Evolutionary conservation across 2,329 filamentous ascomycete genomes (phyloP), one percentile per base, ranked within the genome.

Genomic region (Ophiostoma populinum): DNA sequence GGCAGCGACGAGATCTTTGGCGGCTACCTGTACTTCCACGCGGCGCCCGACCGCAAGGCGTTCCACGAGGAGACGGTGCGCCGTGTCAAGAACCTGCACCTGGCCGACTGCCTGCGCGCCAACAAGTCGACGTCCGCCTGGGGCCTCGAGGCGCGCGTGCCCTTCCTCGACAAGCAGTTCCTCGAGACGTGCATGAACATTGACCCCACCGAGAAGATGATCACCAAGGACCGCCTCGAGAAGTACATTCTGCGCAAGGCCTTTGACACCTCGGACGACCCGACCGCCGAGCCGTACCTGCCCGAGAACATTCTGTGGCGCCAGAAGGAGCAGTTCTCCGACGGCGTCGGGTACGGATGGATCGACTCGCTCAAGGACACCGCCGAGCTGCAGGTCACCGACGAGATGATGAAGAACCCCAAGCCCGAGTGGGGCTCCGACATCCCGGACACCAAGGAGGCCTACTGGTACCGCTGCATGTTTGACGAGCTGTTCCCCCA

Each of bases 101-200:
- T 93, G 45, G 74, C 86, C n/a, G 90, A 98, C 58, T 95, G 90
- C 59, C 67, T 98, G 50, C 78, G 90, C 49, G 90, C 90, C 56
- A 98, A 98, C 79, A 98, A 98, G 68, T 95, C 87, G 24, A 98
- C 90, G 13, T 86, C 83, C 6, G 90, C 90, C 5, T 98, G 90
- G 90, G 90, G 90, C 52, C 73, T 98, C 22, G 90, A 98, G 63
- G 90, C 92, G 28, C 85, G 90, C 53, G 90, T 98, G 42, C 90
- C 90, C 4, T 98, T 98, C 72, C 63, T 98, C 43, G 90, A 98
- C 62, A 95, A 94, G 68, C 63, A 83, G 65, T 98, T 98, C 70
- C 73, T 98, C 42, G 82, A 94, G 58, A 70, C 75, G 12, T 62
- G 79, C 45, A 95, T 98, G 87, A 80, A 80, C 67, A 79, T 95